Conservation (phyloP, 805 yeast species). For the Candida parachauliodes region DNA sequence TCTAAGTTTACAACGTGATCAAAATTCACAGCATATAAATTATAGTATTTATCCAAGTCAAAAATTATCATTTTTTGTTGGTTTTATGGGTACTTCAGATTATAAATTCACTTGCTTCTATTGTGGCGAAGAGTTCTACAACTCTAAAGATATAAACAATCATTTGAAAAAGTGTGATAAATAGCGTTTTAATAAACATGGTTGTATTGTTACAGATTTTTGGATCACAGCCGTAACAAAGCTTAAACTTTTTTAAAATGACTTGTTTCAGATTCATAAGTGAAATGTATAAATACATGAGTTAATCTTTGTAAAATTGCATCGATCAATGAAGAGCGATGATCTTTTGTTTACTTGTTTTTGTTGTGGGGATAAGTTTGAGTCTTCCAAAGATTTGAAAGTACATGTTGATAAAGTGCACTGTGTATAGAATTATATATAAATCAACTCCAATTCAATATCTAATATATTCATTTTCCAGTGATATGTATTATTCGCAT, state of each 20-base stretch:
- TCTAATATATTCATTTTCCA: no score
- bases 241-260: no score
- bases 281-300: not conserved
- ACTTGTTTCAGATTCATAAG: no score
- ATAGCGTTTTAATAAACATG: not conserved
- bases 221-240: no score
- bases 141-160: constrained; percentile 1
- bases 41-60: no score
- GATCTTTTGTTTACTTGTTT: not conserved
- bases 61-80: no score
- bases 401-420: not conserved
- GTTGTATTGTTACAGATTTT: no score
- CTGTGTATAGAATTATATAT: no score
- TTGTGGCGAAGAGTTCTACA: constrained; percentile 1
- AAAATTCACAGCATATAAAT: no score
- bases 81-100: constrained; percentile 5
- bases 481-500: no score
- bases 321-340: not conserved
- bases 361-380: constrained; percentile 1
- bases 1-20: no score
- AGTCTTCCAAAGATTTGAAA: not conserved
- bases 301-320: not conserved
- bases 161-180: constrained; percentile 5
- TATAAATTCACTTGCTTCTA: constrained; percentile 3
- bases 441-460: no score